Conservation (phyloP, 2,329 filamentous ascomycete genomes). For the Venturia nashicola region DNA sequence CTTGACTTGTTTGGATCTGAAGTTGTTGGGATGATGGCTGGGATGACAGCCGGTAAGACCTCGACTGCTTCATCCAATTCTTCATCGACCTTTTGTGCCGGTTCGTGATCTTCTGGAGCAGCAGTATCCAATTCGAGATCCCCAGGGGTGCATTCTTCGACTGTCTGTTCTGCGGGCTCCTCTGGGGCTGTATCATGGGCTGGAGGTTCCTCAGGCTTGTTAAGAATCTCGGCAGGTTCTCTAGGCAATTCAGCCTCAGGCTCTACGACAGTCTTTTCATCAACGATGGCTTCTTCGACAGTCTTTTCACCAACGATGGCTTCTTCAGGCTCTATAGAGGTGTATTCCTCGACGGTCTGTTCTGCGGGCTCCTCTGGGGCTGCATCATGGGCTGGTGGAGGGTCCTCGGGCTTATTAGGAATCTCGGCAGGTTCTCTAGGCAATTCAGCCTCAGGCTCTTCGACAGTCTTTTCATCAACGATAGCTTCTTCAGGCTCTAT, state of each 20-base stretch:
- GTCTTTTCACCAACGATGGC: not conserved
- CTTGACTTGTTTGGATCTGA: not conserved
- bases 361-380: not conserved
- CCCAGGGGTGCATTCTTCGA: not conserved
- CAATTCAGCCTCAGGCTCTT: not conserved
- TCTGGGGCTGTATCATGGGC: not conserved
- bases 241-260: not conserved
- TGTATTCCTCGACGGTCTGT: not conserved
- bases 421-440: not conserved
- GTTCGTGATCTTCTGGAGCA: not conserved
- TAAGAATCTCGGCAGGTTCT: not conserved
- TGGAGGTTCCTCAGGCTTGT: not conserved
- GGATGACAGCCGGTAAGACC: not conserved
- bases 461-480: not conserved
- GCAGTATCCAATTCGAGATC: too few species aligned
- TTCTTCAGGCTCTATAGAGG: not conserved
- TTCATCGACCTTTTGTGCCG: not conserved
- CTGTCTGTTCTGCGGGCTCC: not conserved
- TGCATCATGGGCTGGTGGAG: not conserved
- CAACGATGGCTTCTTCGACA: not conserved
- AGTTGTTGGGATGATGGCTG: not conserved
- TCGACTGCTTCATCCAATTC: not conserved
- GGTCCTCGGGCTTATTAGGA: not conserved
- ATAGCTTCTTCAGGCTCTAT: not conserved
- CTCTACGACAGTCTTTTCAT: not conserved